A percentile compares a stretch with the other conserved stretches of the same genome.
These are phyloP conservation scores for Primulina eburnea DNA, from an alignment of 257 asterid genomes.

Conservation along the genomic window DNA sequence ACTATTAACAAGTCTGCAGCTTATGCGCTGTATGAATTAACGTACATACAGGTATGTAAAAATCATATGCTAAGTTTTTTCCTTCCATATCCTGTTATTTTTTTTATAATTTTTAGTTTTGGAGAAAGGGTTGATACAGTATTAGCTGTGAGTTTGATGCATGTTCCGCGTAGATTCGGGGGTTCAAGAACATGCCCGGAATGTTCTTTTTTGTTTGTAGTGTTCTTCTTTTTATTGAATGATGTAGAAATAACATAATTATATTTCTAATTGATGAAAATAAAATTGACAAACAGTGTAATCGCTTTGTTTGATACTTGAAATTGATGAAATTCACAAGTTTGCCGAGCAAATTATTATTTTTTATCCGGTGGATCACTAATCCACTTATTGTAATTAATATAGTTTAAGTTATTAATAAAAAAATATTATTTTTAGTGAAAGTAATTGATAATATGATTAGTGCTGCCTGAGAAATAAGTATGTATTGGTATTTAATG, in stretches of 20 bases:
- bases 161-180: neutral
- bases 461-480: neutral
- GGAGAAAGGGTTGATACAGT: neutral
- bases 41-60: conserved; percentile 67
- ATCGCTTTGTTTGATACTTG: neutral
- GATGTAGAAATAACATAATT: neutral
- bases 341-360: neutral
- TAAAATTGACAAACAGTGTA: neutral
- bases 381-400: no score
- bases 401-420: no score
- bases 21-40: conserved; percentile 71
- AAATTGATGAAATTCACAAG: neutral
- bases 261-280: neutral
- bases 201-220: neutral
- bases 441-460: neutral
- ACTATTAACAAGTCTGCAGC: conserved; percentile 85
- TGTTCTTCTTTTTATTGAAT: neutral
- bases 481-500: neutral
- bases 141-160: neutral
- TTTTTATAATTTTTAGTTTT: neutral
- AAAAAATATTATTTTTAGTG: neutral
- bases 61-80: no score
- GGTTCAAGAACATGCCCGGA: neutral
- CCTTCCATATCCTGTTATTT: no score
- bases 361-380: neutral